Evolutionary conservation across 169 alveolate genomes (phyloP).

Genomic region (Cryptosporidium bovis): DNA sequence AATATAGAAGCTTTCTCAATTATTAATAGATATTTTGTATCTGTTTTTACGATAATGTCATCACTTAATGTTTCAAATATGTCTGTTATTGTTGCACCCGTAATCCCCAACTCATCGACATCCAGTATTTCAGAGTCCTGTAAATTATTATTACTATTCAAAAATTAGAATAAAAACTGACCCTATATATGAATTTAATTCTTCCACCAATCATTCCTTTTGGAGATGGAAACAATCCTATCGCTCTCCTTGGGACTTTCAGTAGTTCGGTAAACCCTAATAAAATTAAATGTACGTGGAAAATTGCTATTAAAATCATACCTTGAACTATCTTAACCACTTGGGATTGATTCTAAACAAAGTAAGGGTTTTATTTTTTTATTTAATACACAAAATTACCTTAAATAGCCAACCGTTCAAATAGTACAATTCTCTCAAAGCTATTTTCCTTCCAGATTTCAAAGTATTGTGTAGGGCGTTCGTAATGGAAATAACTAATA

Average conservation of each 20-base stretch:
- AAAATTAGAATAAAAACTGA: not conserved
- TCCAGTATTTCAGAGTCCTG: slow-evolving; percentile 42
- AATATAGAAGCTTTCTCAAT: slow-evolving; percentile 69
- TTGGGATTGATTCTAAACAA: slow-evolving; percentile 47
- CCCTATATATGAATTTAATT: slow-evolving; percentile 28
- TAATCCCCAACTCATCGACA: slow-evolving; percentile 40
- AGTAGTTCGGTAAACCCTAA: slow-evolving; percentile 29
- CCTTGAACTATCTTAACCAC: slow-evolving; percentile 43
- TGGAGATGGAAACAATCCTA: slow-evolving; percentile 72
- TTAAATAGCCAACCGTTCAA: slow-evolving; percentile 31
- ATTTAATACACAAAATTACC: slow-evolving; percentile 10
- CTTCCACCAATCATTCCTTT: slow-evolving; percentile 70
- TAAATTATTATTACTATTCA: not conserved
- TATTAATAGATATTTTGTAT: slow-evolving; percentile 18
- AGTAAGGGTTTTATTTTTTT: not conserved
- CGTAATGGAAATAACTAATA: slow-evolving; percentile 45
- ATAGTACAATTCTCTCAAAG: slow-evolving; percentile 59
- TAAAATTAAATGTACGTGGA: not conserved
- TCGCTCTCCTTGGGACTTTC: slow-evolving; percentile 19
- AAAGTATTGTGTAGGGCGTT: slow-evolving; percentile 25
- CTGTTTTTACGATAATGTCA: slow-evolving; percentile 15
- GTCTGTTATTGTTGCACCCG: slow-evolving; percentile 61
- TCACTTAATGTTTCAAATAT: slow-evolving; percentile 21
- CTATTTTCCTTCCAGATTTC: slow-evolving; percentile 19
- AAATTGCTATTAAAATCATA: slow-evolving; percentile 11